Evolutionary conservation across 441 rosid genomes (phyloP), one percentile per base, ranked within the genome.

Genomic region (Eutrema salsugineum): DNA sequence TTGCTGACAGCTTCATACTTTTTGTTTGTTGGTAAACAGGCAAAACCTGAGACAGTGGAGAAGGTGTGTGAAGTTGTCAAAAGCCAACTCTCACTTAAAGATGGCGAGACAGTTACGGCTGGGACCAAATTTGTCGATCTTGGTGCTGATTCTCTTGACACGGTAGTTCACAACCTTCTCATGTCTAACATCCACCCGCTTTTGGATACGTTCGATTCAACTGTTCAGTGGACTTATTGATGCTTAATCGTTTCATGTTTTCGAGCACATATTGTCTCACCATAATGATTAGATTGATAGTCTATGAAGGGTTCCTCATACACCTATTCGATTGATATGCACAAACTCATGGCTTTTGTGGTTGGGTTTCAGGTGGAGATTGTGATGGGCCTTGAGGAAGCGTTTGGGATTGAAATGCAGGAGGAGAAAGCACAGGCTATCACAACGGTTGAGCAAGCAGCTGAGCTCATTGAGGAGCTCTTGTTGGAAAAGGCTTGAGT

Each of bases 111-210:
- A 9, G 81, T 92, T 47, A 69, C 71, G 1, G 93, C 86, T 5
- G 84, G 55, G 4, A 83, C 98, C 17, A 85, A 82, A 48, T 92
- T 92, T 56, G 7, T 56, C 53, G 84, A 77, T 0, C 96, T 92
- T 35, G 97, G 94, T 66, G 97, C 97, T 49, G 97, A 92, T 82
- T 92, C 97, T 61, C 91, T 90, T 58, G 97, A 92, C 66, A 90
- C 94, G 76, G 96, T 91, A 85, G 51, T 47, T 43, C n/a, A 5
- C 40, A 48, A 17, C 44, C 61, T 51, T 51, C 16, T 14, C 15
- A 39, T 39, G n/a, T 12, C 2, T 11, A 11, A 40, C 7, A 40
- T 40, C 2, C 46, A 14, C 12, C 14, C 1, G 11, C 6, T 39
- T 36, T 22, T 36, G 10, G 39, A 36, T 36, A 11, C 43, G 5